Evolutionary conservation across 148 eudicot species (phyloP).

Genomic region (Dianthus caryophyllus): DNA sequence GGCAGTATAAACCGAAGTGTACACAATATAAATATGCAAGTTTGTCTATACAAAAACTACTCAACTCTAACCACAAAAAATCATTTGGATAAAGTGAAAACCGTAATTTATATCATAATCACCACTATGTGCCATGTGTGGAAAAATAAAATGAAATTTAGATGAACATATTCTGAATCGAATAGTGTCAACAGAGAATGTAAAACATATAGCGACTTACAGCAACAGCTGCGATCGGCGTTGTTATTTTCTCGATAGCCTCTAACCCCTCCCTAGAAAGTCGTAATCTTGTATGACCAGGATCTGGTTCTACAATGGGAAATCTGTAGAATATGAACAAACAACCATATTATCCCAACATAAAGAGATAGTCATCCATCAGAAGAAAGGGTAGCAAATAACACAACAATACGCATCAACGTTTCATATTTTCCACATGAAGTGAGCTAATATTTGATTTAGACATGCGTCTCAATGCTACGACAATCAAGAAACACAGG

Average conservation of each 20-base stretch:
- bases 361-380: constrained; percentile 4
- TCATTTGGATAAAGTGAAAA: background rate
- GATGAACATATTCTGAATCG: background rate
- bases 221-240: constrained; percentile 90
- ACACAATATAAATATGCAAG: background rate
- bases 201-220: constrained; percentile 40
- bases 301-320: constrained; percentile 96
- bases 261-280: constrained; percentile 85
- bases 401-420: background rate
- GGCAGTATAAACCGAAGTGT: constrained; percentile 15
- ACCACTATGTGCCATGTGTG: background rate
- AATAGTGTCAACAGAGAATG: background rate
- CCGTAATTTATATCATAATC: background rate
- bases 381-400: background rate
- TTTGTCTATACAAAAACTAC: background rate
- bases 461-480: background rate
- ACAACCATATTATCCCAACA: constrained; percentile 8
- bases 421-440: background rate
- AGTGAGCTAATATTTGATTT: background rate
- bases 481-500: background rate
- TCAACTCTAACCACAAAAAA: background rate
- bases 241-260: constrained; percentile 71
- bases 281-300: constrained; percentile 91
- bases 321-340: constrained; percentile 43
- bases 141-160: background rate